Percentiles rank a stretch among this genome's conserved stretches.
Evolutionary conservation across 1,139 yeast genomes (phyloP).

Genomic region (Debaryomyces coudertii): DNA sequence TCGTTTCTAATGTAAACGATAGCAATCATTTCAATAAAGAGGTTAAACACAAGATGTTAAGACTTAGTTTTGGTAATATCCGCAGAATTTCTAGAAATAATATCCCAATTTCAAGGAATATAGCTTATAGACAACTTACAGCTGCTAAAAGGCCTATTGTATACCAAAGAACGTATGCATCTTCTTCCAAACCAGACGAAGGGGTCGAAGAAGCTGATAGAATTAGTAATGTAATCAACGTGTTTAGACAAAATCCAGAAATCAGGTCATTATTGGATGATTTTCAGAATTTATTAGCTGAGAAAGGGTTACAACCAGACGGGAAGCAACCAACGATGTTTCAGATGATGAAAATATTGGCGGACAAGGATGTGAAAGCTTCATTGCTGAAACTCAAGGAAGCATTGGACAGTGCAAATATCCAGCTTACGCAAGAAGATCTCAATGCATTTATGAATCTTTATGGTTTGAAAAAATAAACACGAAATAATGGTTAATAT

Average conservation of each 20-base stretch:
- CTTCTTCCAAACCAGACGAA: conserved; percentile 13
- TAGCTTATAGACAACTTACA: neutral
- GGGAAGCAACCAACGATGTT: conserved; percentile 39
- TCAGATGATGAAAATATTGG: conserved; percentile 40
- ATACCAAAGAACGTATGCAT: conserved; percentile 12
- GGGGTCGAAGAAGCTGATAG: conserved; percentile 20
- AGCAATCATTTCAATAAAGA: neutral
- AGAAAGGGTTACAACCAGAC: conserved; percentile 37
- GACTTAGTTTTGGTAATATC: neutral
- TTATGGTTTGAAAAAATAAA: conserved; percentile 20
- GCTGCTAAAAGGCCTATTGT: conserved; percentile 1
- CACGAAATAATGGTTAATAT: conserved; percentile 3
- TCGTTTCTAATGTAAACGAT: neutral
- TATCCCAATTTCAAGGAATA: neutral
- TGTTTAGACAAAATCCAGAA: conserved; percentile 32
- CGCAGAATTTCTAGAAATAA: neutral
- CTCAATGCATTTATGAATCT: conserved; percentile 34
- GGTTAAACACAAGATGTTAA: neutral
- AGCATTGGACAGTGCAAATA: conserved; percentile 36
- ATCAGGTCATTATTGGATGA: conserved; percentile 31
- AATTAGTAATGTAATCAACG: conserved; percentile 22
- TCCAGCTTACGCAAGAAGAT: conserved; percentile 38
- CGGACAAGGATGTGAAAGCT: conserved; percentile 42
- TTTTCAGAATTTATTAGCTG: conserved; percentile 35
- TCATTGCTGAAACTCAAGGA: conserved; percentile 33